phyloP scores from a whole-genome alignment of 352 stramenopile genomes.

The Globisporangium parvum region DNA sequence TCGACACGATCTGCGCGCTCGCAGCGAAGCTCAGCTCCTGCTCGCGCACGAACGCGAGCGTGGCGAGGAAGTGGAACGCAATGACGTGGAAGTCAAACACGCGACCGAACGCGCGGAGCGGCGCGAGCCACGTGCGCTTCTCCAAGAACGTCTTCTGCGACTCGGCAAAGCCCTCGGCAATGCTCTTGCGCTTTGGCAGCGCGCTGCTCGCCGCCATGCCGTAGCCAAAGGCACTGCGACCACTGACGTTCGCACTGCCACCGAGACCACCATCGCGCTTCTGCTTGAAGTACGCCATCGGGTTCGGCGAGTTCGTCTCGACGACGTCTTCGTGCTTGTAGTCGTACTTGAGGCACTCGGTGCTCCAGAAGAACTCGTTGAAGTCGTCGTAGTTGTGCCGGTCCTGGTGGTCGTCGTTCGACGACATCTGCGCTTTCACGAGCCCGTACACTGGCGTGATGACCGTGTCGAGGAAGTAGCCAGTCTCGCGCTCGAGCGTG shows the following conservation, averaged over 20 bases:
- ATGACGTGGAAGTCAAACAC: slow-evolving; percentile 98
- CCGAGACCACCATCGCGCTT: slow-evolving; percentile 21
- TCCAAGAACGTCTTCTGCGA: slow-evolving; percentile 97
- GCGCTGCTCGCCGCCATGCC: slow-evolving; percentile 13
- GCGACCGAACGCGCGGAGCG: slow-evolving; percentile 92
- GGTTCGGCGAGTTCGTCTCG: slow-evolving; percentile 63
- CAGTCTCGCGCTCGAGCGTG: slow-evolving; percentile 81
- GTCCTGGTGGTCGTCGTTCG: slow-evolving; percentile 90
- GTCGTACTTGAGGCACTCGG: slow-evolving; percentile 92
- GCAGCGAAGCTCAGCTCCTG: slow-evolving; percentile 89
- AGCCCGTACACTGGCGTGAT: slow-evolving; percentile 94
- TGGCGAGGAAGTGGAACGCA: slow-evolving; percentile 93
- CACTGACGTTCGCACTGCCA: slow-evolving; percentile 11
- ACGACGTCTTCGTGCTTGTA: slow-evolving; percentile 89
- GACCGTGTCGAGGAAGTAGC: slow-evolving; percentile 97
- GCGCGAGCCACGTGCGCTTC: slow-evolving; percentile 95
- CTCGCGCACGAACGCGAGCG: slow-evolving; percentile 89
- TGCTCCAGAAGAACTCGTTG: slow-evolving; percentile 99
- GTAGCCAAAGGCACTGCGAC: slow-evolving; percentile 17
- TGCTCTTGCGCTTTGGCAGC: slow-evolving; percentile 64
- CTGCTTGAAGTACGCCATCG: slow-evolving; percentile 48
- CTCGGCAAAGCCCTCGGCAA: slow-evolving; percentile 85
- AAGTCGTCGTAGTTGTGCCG: slow-evolving; percentile 99
- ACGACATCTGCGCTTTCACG: slow-evolving; percentile 83
- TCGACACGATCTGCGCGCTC: slow-evolving; percentile 83